Base-by-base conservation (phyloP, 1,284 basidiomycete genomes). In the Ceratobasidium sp. region DNA sequence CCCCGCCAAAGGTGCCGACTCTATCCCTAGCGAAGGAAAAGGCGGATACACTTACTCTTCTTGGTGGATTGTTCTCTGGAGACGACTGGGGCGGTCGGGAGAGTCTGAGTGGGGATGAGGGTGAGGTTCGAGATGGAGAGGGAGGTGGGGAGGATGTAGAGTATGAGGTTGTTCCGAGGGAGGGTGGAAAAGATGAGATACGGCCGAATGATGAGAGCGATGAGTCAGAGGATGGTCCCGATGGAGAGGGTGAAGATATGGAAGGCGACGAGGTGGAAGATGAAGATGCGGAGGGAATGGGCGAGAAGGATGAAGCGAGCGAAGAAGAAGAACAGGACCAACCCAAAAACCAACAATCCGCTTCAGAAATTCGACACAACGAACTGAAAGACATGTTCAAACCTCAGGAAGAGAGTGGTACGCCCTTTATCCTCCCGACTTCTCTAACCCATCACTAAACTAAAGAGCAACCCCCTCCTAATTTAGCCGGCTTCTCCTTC, bases 1-100 rank as follows among this genome's bases (percentile, higher is more conserved):
- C n/a, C 40, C 54, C 15, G 13, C 20, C 4, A 17, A 26, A 54
- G 40, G 0, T 57, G 9, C 68, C 26, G 2, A n/a, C 23, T 28
- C 10, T 77, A 13, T 61, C 67, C 1, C 62, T 76, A 2, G 56
- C 52, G 20, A 26, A 57, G 46, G 69, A 79, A 61, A 77, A 75
- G 26, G 56, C 28, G 12, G 33, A 46, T 26, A 70, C 52, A 0
- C 68, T 74, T n/a, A 69, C 68, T 15, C 56, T 74, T 28, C 50
- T 79, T 20, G 64, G 70, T 13, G 69, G 62, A 33, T 48, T 79
- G 40, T 61, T 73, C 28, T 46, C 56, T 2, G 64, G 66, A 15
- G 78, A 74, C 13, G 52, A 85, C 33, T 85, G 83, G 28, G 82
- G 78, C 38, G 82, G 83, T n/a, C 79, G 79, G 67, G 69, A 70